Conservation (phyloP, 2,329 filamentous ascomycete species). For the Aspergillus candidus region DNA sequence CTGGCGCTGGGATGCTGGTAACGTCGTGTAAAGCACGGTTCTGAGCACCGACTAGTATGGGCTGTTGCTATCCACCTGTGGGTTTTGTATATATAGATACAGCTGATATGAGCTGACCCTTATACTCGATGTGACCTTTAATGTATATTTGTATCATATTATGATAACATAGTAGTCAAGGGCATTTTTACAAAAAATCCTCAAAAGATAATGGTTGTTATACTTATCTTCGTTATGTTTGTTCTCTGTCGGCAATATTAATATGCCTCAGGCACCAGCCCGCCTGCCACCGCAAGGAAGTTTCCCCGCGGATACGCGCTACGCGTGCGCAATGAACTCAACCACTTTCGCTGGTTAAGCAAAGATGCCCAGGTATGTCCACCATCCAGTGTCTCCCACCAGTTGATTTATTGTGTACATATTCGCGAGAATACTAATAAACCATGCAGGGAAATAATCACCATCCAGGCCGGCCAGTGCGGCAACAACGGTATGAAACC, state of each 20-base stretch:
- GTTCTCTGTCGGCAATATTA: background rate
- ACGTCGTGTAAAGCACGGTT: conserved; percentile 34
- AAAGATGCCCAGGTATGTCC: conserved; percentile 36
- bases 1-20: conserved; percentile 32
- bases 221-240: background rate
- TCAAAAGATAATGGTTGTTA: too few species aligned
- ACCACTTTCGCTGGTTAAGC: conserved; percentile 21
- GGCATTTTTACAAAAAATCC: too few species aligned
- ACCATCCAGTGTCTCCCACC: background rate
- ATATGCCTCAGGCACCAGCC: conserved; percentile 23
- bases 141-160: too few species aligned
- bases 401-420: background rate
- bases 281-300: conserved; percentile 13
- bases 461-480: conserved; percentile 97
- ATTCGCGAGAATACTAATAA: conserved; percentile 4
- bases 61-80: background rate
- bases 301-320: conserved; percentile 32
- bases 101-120: too few species aligned
- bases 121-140: too few species aligned
- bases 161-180: too few species aligned
- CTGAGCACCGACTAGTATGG: conserved; percentile 9
- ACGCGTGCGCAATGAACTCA: conserved; percentile 27
- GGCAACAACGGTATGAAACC: conserved; percentile 84
- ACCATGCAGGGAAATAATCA: conserved; percentile 83
- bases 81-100: too few species aligned